A percentile compares a stretch with the other conserved stretches of the same genome.
Evolutionary conservation across 805 yeast species (phyloP).

Genomic region (Hanseniaspora nectarophila): DNA sequence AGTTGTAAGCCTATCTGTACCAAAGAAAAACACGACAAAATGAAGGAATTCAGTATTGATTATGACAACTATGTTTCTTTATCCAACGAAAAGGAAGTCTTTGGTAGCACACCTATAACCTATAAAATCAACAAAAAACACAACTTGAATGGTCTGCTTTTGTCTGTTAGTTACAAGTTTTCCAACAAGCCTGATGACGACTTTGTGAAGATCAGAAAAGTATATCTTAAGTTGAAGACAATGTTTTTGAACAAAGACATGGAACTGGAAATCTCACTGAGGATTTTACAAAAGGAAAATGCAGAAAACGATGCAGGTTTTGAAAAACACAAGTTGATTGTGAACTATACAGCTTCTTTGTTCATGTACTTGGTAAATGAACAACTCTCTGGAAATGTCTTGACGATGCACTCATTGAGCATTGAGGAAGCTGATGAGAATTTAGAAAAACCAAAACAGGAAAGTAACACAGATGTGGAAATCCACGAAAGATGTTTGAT

Average conservation of each 20-base stretch:
- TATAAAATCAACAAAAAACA: slow-evolving; percentile 11
- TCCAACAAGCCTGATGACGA: background rate
- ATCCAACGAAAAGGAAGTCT: slow-evolving; percentile 3
- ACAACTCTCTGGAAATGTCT: slow-evolving; percentile 4
- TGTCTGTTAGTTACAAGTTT: slow-evolving; percentile 1
- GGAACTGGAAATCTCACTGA: background rate
- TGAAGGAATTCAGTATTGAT: background rate
- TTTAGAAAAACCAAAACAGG: background rate
- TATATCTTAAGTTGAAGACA: background rate
- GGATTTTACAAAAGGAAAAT: background rate
- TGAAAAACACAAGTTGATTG: background rate
- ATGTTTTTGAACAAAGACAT: slow-evolving; percentile 1
- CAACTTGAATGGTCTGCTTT: slow-evolving; percentile 1
- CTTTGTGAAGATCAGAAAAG: background rate
- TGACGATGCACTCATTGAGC: background rate
- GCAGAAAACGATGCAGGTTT: background rate
- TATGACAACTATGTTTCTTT: slow-evolving; percentile 1
- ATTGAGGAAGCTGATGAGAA: background rate
- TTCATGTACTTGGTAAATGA: slow-evolving; percentile 11
- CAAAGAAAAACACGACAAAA: background rate
- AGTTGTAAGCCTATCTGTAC: slow-evolving; percentile 4
- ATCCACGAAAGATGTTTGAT: slow-evolving; percentile 13
- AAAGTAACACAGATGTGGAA: background rate
- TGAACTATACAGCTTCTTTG: slow-evolving; percentile 8
- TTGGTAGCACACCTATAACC: background rate